phyloP scores from a whole-genome alignment of 31 red algal species.

The Odonthalia washingtoniensis region DNA sequence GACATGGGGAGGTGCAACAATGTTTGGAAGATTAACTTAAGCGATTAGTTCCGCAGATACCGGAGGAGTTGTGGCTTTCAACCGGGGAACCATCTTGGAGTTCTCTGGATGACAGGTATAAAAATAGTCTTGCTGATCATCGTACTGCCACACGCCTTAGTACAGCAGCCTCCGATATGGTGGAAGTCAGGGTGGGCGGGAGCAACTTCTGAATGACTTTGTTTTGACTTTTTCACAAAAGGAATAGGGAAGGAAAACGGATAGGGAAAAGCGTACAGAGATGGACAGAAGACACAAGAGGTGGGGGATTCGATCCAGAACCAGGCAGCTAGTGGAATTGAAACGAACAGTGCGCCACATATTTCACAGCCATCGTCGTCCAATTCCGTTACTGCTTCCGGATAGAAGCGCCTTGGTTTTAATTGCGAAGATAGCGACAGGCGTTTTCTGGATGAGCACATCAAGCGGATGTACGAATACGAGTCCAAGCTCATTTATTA shows the following conservation, averaged over 20 bases:
- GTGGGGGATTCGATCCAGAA: not conserved
- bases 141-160: not conserved
- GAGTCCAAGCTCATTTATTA: no score
- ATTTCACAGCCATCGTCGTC: not conserved
- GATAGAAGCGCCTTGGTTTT: not conserved
- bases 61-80: no score
- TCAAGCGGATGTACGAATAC: no score
- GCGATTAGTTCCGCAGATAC: no score
- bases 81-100: no score
- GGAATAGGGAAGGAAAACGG: not conserved
- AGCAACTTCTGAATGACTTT: not conserved
- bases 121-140: not conserved
- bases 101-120: no score
- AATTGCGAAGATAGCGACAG: no score
- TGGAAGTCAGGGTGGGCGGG: not conserved
- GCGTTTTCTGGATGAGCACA: no score
- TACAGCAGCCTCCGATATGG: not conserved
- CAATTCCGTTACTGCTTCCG: not conserved
- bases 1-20: no score
- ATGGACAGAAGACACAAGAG: not conserved
- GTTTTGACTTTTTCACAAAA: not conserved
- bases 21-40: no score
- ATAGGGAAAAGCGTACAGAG: not conserved
- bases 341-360: not conserved
- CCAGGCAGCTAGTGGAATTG: not conserved